Base-by-base conservation (phyloP, 2,329 filamentous ascomycete genomes). In the Diaporthe citri region DNA sequence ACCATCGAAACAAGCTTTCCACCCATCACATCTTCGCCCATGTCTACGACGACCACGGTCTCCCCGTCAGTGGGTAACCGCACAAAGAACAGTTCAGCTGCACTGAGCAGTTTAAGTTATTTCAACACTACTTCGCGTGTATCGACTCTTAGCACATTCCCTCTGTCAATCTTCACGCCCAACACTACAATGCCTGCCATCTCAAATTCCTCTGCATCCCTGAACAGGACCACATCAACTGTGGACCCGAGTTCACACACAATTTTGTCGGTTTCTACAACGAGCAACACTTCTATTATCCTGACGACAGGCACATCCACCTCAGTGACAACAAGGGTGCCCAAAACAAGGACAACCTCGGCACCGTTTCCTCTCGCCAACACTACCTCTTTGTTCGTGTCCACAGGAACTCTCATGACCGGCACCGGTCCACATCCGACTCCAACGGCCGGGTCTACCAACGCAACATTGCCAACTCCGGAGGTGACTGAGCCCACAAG, bases 161-260 rank as follows among this genome's bases (percentile, higher is more conserved):
- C 71, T 22, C 31, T 72, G 10, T 64, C 57, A 39, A 69, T 69
- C n/a, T 55, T 69, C 64, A 55, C 46, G 17, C 64, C 64, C 34
- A 64, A 72, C 25, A 6, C 39, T 6, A 55, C 48, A 25, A 25
- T 31, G 36, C 17, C 48, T 64, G 36, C 41, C 0, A 36, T 3
- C 59, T 31, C 5, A 1, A 64, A 36, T 10, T 34, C 48, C 6
- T 43, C 60, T 3, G 9, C 36, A 17, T 5, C 3, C 13, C 34
- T 34, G 20, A 56, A 62, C 12, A 55, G 48, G 36, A 72, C 71
- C 20, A 56, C 13, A 9, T 41, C 43, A 2, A n/a, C 46, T n/a
- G 10, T n/a, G 36, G 22, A 8, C 4, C 25, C 34, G 36, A 46
- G 46, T 39, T 8, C 22, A 10, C 34, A 52, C 46, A 72, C 46